phyloP scores from a whole-genome alignment of 257 asterid genomes.

The Solanum corneliomulleri region DNA sequence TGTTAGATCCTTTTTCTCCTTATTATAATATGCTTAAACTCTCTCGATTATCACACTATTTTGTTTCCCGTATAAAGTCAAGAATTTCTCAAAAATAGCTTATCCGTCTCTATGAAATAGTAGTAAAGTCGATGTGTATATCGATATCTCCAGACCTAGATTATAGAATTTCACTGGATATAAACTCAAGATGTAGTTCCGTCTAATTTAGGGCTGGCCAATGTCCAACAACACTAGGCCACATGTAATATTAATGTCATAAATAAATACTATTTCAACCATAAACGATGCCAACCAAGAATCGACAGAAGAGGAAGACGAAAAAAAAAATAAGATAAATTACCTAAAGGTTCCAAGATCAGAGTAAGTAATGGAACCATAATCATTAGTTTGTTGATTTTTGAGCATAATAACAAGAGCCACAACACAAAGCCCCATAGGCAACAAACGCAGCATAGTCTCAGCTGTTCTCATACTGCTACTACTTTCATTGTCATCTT shows the following conservation, averaged over 20 bases:
- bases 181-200: background rate
- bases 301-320: background rate
- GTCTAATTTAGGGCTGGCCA: background rate
- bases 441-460: slow-evolving; percentile 67
- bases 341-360: slow-evolving; percentile 79
- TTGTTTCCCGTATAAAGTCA: no score
- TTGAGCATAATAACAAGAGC: slow-evolving; percentile 84
- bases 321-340: background rate
- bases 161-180: background rate
- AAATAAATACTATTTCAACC: background rate
- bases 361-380: slow-evolving; percentile 63
- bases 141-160: background rate
- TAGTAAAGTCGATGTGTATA: no score
- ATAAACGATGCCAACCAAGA: background rate
- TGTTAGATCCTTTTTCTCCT: background rate
- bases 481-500: slow-evolving; percentile 25
- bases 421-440: slow-evolving; percentile 55
- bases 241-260: background rate
- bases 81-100: background rate
- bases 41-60: background rate
- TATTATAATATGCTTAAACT: background rate
- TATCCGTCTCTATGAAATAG: no score
- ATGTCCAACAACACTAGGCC: background rate
- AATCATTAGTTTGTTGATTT: slow-evolving; percentile 59
- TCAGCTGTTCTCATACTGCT: slow-evolving; percentile 57